phyloP scores from a whole-genome alignment of 2,329 filamentous ascomycete species.

The Alternaria gaisen region DNA sequence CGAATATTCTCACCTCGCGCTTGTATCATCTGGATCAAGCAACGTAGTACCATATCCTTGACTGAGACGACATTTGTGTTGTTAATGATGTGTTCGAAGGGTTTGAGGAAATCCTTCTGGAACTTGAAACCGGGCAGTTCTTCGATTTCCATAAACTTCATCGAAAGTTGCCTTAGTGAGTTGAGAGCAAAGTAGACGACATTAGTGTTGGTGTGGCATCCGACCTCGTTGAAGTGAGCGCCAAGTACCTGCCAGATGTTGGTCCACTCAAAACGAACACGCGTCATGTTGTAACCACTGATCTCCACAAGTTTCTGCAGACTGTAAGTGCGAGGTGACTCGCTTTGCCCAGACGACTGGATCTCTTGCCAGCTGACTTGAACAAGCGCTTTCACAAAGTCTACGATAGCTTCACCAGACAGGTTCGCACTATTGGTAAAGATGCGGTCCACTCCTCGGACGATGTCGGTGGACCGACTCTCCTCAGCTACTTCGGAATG shows the following conservation, averaged over 20 bases:
- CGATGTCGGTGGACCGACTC: constrained; percentile 89
- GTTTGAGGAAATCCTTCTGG: constrained; percentile 98
- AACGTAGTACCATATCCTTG: constrained; percentile 96
- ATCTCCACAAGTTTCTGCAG: constrained; percentile 98
- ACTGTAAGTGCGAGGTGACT: constrained; percentile 95
- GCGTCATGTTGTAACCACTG: constrained; percentile 99
- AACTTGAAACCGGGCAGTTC: constrained; percentile 99
- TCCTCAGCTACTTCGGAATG: constrained; percentile 88
- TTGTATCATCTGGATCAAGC: constrained; percentile 99
- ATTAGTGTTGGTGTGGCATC: constrained; percentile 93
- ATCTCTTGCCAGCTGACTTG: constrained; percentile 99
- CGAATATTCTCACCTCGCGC: constrained; percentile 95
- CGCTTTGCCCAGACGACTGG: constrained; percentile 93
- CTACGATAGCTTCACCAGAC: constrained; percentile 91
- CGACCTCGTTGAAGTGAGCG: constrained; percentile 97
- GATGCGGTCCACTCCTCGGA: constrained; percentile 92
- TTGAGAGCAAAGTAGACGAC: constrained; percentile 98
- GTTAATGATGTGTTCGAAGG: constrained; percentile 95
- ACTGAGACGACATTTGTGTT: constrained; percentile 92
- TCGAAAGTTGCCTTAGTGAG: constrained; percentile 91
- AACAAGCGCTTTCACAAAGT: constrained; percentile 90
- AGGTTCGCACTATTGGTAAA: constrained; percentile 96
- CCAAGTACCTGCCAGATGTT: constrained; percentile 98
- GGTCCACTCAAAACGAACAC: constrained; percentile 98
- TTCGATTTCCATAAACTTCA: constrained; percentile 99